Evolutionary conservation across 768 basidiomycete species (phyloP), one percentile per base, ranked within the genome.

Genomic region (Mrakia gelida): DNA sequence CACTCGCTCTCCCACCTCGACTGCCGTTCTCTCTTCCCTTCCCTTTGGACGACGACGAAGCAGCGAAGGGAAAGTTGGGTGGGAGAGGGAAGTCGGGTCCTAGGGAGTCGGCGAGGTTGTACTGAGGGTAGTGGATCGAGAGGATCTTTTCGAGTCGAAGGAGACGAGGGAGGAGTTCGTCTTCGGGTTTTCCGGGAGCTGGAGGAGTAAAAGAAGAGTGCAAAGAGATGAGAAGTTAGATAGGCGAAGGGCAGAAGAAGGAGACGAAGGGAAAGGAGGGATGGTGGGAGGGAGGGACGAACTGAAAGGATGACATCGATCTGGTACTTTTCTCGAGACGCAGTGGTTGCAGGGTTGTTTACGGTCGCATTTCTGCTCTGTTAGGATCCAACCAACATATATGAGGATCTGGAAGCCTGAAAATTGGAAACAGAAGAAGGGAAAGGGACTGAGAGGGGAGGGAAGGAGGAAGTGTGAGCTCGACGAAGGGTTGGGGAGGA

Each of bases 141-240:
- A 79, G 43, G 75, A 79, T 79, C 71, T 79, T 79, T 32, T 79
- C 78, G 18, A 79, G 38, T 9, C 75, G 73, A 7, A 71, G 65
- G 2, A 79, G 63, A 1, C 78, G 74, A 0, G 73, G 68, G 56
- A 79, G n/a, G 30, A 79, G 74, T 38, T 79, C 78, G 49, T 79
- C 78, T 23, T 79, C 78, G 15, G 73, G 74, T 74, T 79, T 79
- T 41, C 78, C 78, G 18, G 78, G 78, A 18, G 78, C 77, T 78
- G 65, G 3, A n/a, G 15, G 34, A 23, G n/a, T 28, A 10, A 62
- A 34, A 43, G 74, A 11, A 10, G 59, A 49, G 75, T 11, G 52
- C 21, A 23, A 21, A 38, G 49, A 76, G 65, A 43, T 9, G 16
- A 3, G 45, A 45, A 0, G 32, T 62, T 43, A 21, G n/a, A 6